A percentile compares a stretch with the other conserved stretches of the same genome.
Conservation (phyloP, 2,329 filamentous ascomycete species). For the Neoarthrinium moseri region DNA sequence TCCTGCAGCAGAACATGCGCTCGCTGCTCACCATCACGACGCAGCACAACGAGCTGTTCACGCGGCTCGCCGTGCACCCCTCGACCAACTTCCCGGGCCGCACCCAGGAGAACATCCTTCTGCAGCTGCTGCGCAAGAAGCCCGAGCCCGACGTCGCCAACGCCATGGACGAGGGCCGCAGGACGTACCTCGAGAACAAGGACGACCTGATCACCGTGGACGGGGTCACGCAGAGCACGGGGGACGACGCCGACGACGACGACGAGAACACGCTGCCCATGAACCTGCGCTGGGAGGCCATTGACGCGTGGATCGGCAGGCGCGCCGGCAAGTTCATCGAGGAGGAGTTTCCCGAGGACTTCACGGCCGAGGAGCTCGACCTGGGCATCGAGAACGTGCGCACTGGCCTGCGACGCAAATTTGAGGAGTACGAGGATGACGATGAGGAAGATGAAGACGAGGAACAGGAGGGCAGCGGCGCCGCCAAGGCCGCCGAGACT, state of each 20-base stretch:
- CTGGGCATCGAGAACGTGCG: slow-evolving; percentile 66
- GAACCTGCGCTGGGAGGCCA: slow-evolving; percentile 35
- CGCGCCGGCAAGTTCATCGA: slow-evolving; percentile 35
- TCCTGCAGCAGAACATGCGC: slow-evolving; percentile 69
- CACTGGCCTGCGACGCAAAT: slow-evolving; percentile 63
- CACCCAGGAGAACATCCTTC: slow-evolving; percentile 64
- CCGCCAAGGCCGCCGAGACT: slow-evolving; percentile 3
- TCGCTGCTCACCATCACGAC: slow-evolving; percentile 64
- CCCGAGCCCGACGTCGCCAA: slow-evolving; percentile 75
- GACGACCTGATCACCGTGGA: not conserved
- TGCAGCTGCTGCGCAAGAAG: slow-evolving; percentile 77
- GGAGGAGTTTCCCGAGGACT: slow-evolving; percentile 60
- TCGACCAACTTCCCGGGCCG: slow-evolving; percentile 72
- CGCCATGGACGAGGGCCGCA: slow-evolving; percentile 64
- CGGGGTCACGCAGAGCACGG: slow-evolving; percentile 31
- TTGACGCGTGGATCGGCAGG: slow-evolving; percentile 27
- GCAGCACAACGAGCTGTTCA: slow-evolving; percentile 66
- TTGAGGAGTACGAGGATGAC: slow-evolving; percentile 58
- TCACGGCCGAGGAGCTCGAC: slow-evolving; percentile 69
- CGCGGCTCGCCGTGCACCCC: slow-evolving; percentile 71
- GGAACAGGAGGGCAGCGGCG: slow-evolving; percentile 37
- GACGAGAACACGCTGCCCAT: slow-evolving; percentile 30
- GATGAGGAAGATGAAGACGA: slow-evolving; percentile 54
- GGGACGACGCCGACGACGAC: not conserved
- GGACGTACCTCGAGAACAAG: slow-evolving; percentile 27